Base-by-base conservation (phyloP, 106 monocot genomes). In the Dioscorea zingiberensis region DNA sequence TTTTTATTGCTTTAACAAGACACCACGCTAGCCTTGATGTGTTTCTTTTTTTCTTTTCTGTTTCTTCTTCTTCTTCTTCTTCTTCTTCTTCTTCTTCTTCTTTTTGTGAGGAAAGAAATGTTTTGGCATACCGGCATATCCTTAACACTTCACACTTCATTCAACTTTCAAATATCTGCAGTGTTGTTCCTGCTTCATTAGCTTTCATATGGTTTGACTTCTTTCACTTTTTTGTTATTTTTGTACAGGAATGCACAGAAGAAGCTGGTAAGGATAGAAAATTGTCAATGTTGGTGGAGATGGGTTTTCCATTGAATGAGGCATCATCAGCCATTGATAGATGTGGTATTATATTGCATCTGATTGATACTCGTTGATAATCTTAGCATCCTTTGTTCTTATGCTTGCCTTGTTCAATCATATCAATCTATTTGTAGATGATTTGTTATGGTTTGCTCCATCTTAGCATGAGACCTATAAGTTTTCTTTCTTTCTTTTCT, bases 271-370 rank as follows among this genome's bases (percentile, higher is more conserved):
- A 63, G 44, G 63, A 63, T n/a, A 45, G 18, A 21, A 38, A 30
- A 32, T 21, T 63, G 30, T 44, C 45, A 45, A 63, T 14, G 16
- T 45, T 63, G 13, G 61, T 61, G 61, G 61, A 61, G 28, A 63
- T 63, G 63, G 63, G 45, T 19, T 45, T 46, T 18, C 21, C 44
- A 21, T 0, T 7, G 7, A 21, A 63, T 63, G 63, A 63, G 63
- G 38, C 63, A 2, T 63, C 63, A 21, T 14, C 63, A 18, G 63
- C 63, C 15, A 44, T 63, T 63, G 44, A 63, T 45, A 44, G 63
- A 45, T 63, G 63, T 46, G 63, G 63, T 46, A 63, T 27, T 61
- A 30, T 25, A 16, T 13, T 32, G 27, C 60, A 13, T 19, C 30
- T 30, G 30, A 7, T 7, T 30, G 9, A 38, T 6, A n/a, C n/a